Base-by-base conservation (phyloP, 148 eudicot species). In the Chenopodium album region DNA sequence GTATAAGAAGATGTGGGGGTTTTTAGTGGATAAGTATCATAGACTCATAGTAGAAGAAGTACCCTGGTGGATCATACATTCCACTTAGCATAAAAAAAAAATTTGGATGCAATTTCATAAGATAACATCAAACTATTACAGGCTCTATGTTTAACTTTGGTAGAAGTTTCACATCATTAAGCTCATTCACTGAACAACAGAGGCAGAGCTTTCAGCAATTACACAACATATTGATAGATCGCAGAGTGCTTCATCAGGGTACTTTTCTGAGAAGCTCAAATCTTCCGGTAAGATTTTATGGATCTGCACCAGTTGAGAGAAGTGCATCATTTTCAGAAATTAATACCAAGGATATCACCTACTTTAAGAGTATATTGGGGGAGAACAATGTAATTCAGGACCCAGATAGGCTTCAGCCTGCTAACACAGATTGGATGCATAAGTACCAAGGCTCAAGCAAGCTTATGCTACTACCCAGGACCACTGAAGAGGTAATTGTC, bases 391-490 rank as follows among this genome's bases (percentile, higher is more conserved):
- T 95, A 47, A 86, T 95, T 82, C 93, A 90, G 84, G 99, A 95
- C 50, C 88, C 88, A 84, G 98, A 92, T 82, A 86, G 90, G 74
- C 90, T 95, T 79, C 81, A 86, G 86, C 87, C 87, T 82, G 98
- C 95, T 79, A 95, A 95, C 84, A 89, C 90, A n/a, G 99, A 95
- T 89, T 95, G 99, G 98, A 91, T 95, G 98, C 78, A 88, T 50
- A 92, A 94, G 78, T 92, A 90, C 87, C 88, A 87, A 84, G 99
- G 99, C 68, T 90, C 92, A 81, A 95, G 99, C 89, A 90, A 90
- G 85, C 92, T 95, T 84, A 80, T 95, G 89, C 87, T 95, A 78
- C 91, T 88, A 73, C 99, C 99, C 48, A 89, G 85, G 79, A 92
- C 75, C 83, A 90, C 92, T 5, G 92, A 91, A 86, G 98, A 95